phyloP scores from a whole-genome alignment of 2,329 filamentous ascomycete genomes.

The Plenodomus biglobosus region DNA sequence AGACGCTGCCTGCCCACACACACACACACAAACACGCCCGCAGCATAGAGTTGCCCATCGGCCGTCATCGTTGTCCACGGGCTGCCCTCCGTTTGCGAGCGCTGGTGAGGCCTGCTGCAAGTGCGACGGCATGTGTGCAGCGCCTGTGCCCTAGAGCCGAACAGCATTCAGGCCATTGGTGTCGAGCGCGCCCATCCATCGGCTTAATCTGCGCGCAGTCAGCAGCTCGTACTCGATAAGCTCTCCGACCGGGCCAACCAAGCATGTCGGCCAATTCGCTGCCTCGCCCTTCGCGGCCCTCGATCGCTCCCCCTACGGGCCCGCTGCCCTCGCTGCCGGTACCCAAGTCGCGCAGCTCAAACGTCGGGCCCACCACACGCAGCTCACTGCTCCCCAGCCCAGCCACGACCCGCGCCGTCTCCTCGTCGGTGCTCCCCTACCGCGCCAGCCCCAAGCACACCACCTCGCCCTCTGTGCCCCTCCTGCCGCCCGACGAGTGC shows the following conservation, averaged over 20 bases:
- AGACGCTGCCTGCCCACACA: constrained; percentile 10
- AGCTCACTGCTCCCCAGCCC: constrained; percentile 35
- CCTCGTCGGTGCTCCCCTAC: constrained; percentile 37
- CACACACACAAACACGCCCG: constrained; percentile 4
- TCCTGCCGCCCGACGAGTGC: constrained; percentile 49
- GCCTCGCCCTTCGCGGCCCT: constrained; percentile 63
- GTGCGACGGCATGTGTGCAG: constrained; percentile 32
- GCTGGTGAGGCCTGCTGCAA: constrained; percentile 3
- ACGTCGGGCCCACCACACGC: constrained; percentile 31
- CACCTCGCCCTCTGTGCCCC: constrained; percentile 51
- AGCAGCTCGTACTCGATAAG: not conserved
- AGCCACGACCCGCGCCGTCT: constrained; percentile 27
- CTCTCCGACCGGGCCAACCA: not conserved
- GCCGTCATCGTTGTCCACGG: no score
- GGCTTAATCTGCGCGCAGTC: not conserved
- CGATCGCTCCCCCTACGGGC: constrained; percentile 68
- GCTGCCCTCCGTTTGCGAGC: no score
- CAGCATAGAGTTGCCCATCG: no score
- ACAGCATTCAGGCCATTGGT: not conserved
- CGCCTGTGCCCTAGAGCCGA: not conserved
- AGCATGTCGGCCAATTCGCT: constrained; percentile 60
- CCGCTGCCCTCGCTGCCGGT: constrained; percentile 74
- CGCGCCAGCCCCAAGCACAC: constrained; percentile 30
- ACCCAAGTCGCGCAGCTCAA: constrained; percentile 67
- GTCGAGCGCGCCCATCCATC: not conserved